These are phyloP conservation scores for Parachlorella kessleri DNA, from an alignment of 139 green algal species.

Conservation along the genomic window DNA sequence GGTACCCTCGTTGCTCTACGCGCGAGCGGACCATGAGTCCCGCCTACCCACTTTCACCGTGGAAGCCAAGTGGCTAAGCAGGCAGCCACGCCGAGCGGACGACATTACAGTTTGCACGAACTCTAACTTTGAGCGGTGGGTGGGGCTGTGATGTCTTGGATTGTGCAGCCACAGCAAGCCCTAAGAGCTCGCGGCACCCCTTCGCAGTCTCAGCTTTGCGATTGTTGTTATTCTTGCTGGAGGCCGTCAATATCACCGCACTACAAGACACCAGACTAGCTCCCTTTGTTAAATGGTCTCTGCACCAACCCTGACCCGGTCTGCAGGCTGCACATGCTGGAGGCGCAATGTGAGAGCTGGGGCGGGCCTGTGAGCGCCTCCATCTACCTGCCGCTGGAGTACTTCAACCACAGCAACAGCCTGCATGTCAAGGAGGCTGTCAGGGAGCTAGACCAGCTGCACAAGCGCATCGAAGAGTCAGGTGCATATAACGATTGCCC, in stretches of 20 bases:
- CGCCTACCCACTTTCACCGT: neutral
- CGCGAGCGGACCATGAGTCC: neutral
- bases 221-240: too few relatives aligned
- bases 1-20: neutral
- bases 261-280: too few relatives aligned
- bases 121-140: neutral
- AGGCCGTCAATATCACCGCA: too few relatives aligned
- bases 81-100: neutral
- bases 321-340: slow-evolving; percentile 1
- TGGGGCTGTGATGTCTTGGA: too few relatives aligned
- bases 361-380: neutral
- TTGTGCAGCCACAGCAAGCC: too few relatives aligned
- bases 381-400: neutral
- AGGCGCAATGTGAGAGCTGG: slow-evolving; percentile 11
- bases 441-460: neutral
- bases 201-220: too few relatives aligned
- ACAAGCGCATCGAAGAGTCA: neutral
- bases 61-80: slow-evolving; percentile 6
- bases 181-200: too few relatives aligned
- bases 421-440: neutral
- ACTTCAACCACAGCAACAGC: slow-evolving; percentile 3
- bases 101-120: slow-evolving; percentile 20
- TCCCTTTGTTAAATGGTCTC: too few relatives aligned
- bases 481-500: too few relatives aligned
- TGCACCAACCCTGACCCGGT: too few relatives aligned